Percentiles rank a stretch among this genome's conserved stretches.
Evolutionary conservation across 1,284 basidiomycete genomes (phyloP).

Genomic region (Mycena sp.): DNA sequence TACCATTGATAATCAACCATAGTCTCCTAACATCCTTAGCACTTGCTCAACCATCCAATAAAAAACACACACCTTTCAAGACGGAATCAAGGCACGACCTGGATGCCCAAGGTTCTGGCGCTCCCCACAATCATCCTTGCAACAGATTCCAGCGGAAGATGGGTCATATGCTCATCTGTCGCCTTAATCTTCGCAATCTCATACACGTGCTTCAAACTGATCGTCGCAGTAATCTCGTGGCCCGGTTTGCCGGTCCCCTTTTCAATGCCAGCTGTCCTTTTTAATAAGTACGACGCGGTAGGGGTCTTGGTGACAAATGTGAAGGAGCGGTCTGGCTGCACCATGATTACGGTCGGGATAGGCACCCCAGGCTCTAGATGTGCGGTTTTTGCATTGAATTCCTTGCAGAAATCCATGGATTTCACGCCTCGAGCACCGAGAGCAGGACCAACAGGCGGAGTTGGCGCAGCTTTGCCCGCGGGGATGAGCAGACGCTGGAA

Average conservation of each 20-base stretch:
- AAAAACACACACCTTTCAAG: slow-evolving; percentile 10
- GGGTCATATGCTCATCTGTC: slow-evolving; percentile 88
- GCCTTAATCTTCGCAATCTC: slow-evolving; percentile 99
- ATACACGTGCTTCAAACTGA: slow-evolving; percentile 97
- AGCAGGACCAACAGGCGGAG: slow-evolving; percentile 96
- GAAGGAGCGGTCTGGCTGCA: slow-evolving; percentile 96
- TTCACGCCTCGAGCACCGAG: slow-evolving; percentile 98
- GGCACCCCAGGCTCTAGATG: slow-evolving; percentile 91
- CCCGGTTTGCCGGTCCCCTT: slow-evolving; percentile 88
- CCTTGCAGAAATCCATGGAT: slow-evolving; percentile 99
- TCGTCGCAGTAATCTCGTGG: slow-evolving; percentile 79
- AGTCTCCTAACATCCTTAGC: no score
- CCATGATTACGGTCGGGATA: slow-evolving; percentile 89
- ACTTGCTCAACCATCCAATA: background rate
- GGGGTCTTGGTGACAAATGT: slow-evolving; percentile 94
- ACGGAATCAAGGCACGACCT: slow-evolving; percentile 80
- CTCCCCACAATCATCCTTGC: slow-evolving; percentile 89
- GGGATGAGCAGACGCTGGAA: slow-evolving; percentile 86
- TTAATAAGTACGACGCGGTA: slow-evolving; percentile 91
- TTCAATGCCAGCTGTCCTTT: slow-evolving; percentile 91
- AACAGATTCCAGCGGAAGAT: slow-evolving; percentile 85
- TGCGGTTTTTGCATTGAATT: slow-evolving; percentile 92
- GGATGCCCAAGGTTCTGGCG: slow-evolving; percentile 86
- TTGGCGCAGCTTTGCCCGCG: slow-evolving; percentile 95
- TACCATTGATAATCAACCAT: no score